Conservation (phyloP, 371 early-diverging fungal species). For the Apophysomyces trapeziformis region DNA sequence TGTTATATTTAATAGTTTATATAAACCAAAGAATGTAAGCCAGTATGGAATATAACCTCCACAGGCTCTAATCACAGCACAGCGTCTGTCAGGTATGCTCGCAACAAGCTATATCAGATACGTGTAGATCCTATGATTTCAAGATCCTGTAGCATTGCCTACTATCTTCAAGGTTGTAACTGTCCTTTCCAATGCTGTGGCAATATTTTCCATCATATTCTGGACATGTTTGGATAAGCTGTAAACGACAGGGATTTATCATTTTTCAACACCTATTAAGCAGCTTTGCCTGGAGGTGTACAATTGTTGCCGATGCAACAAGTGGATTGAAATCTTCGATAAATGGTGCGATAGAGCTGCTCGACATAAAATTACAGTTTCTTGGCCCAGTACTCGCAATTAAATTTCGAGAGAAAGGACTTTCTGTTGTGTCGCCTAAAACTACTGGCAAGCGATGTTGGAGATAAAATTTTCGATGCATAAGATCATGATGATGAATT, state of each 20-base stretch:
- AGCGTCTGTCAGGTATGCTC: too few species aligned
- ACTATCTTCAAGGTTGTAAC: background rate
- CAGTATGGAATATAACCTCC: too few species aligned
- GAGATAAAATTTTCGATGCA: background rate
- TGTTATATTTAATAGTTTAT: too few species aligned
- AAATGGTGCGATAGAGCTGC: background rate
- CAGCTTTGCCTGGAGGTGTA: background rate
- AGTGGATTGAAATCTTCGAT: conserved; percentile 2
- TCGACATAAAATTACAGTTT: background rate
- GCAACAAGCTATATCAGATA: too few species aligned
- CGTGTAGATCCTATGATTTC: too few species aligned
- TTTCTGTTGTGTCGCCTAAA: background rate
- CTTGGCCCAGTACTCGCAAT: background rate
- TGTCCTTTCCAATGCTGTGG: background rate
- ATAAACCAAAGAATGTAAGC: too few species aligned
- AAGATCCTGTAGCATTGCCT: background rate
- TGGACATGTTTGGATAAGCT: background rate
- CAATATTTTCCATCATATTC: background rate
- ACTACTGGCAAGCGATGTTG: background rate
- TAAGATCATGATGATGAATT: too few species aligned
- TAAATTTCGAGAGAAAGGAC: background rate
- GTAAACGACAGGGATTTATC: background rate
- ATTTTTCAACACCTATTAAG: background rate
- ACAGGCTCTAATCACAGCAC: too few species aligned
- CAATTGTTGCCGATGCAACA: background rate